A percentile compares a stretch with the other conserved stretches of the same genome.
These are phyloP conservation scores for Chaetothyriales sp. DNA, from an alignment of 2,329 filamentous ascomycete species.

Conservation along the genomic window DNA sequence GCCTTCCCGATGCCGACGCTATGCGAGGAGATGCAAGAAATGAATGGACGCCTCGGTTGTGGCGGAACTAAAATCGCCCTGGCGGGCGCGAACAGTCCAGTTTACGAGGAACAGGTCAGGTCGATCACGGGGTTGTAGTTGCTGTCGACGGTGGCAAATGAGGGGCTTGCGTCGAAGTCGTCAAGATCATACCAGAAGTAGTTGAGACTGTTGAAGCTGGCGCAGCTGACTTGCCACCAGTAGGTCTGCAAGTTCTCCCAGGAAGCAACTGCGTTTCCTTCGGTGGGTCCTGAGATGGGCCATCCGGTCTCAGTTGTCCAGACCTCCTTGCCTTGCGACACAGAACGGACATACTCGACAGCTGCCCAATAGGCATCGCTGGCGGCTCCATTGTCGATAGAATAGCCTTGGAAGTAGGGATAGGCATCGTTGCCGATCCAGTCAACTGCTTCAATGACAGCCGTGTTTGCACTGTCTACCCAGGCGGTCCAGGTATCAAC, in stretches of 20 bases:
- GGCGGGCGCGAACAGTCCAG: not conserved
- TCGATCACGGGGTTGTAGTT: slow-evolving; percentile 26
- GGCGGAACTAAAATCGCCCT: not conserved
- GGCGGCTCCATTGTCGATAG: slow-evolving; percentile 39
- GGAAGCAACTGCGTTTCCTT: slow-evolving; percentile 50
- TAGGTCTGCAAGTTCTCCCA: slow-evolving; percentile 59
- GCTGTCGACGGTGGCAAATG: slow-evolving; percentile 54
- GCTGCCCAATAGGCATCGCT: slow-evolving; percentile 39
- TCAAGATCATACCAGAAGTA: slow-evolving; percentile 72
- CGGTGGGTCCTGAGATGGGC: slow-evolving; percentile 56
- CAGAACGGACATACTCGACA: slow-evolving; percentile 22
- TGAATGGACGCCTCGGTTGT: not conserved
- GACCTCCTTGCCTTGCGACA: slow-evolving; percentile 53
- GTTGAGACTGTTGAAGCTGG: slow-evolving; percentile 48
- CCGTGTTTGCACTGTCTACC: slow-evolving; percentile 45
- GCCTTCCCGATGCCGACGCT: not conserved
- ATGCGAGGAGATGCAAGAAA: not conserved
- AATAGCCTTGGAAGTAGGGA: slow-evolving; percentile 50
- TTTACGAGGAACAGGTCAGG: slow-evolving; percentile 21
- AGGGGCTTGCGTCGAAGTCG: slow-evolving; percentile 48
- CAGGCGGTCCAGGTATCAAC: slow-evolving; percentile 57
- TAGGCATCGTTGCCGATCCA: slow-evolving; percentile 54
- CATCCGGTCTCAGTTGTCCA: slow-evolving; percentile 87
- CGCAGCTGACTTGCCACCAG: slow-evolving; percentile 68
- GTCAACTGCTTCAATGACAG: slow-evolving; percentile 49